Conservation (phyloP, 2,329 filamentous ascomycete species). For the Aspergillus transmontanensis region DNA sequence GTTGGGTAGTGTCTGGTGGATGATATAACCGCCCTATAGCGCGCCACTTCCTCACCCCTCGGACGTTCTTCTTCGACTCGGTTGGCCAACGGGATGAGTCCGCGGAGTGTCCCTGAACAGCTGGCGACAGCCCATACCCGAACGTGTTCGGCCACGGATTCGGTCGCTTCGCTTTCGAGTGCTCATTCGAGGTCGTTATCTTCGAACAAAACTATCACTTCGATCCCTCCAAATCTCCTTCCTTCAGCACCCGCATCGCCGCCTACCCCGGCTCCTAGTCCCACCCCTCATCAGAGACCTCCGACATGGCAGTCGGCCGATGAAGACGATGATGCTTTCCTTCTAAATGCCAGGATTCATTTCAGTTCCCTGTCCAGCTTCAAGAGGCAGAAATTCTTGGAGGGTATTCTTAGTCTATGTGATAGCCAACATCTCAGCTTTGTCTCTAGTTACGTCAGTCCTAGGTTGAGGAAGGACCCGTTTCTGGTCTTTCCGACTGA, state of each 20-base stretch:
- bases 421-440: slow-evolving; percentile 95
- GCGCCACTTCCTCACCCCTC: slow-evolving; percentile 28
- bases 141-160: slow-evolving; percentile 32
- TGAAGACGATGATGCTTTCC: slow-evolving; percentile 78
- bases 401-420: slow-evolving; percentile 88
- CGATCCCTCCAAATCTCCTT: slow-evolving; percentile 62
- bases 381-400: slow-evolving; percentile 78
- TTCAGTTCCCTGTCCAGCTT: slow-evolving; percentile 77
- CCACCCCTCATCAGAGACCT: slow-evolving; percentile 63
- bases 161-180: slow-evolving; percentile 26
- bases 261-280: slow-evolving; percentile 68
- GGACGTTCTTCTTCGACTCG: slow-evolving; percentile 30
- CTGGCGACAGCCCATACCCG: slow-evolving; percentile 32
- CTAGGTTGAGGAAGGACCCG: slow-evolving; percentile 91
- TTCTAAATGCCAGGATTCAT: slow-evolving; percentile 75
- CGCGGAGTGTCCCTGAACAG: slow-evolving; percentile 32
- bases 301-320: slow-evolving; percentile 50
- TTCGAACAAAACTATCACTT: slow-evolving; percentile 52
- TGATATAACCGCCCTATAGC: slow-evolving; percentile 20
- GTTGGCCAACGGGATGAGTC: slow-evolving; percentile 33
- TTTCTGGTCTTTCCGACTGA: slow-evolving; percentile 92
- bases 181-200: slow-evolving; percentile 45
- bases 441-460: slow-evolving; percentile 93
- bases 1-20: slow-evolving; percentile 17
- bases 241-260: slow-evolving; percentile 67